Evolutionary conservation across 345 rosid genomes (phyloP), one percentile per base, ranked within the genome.

Genomic region (Gynandropsis gynandra): DNA sequence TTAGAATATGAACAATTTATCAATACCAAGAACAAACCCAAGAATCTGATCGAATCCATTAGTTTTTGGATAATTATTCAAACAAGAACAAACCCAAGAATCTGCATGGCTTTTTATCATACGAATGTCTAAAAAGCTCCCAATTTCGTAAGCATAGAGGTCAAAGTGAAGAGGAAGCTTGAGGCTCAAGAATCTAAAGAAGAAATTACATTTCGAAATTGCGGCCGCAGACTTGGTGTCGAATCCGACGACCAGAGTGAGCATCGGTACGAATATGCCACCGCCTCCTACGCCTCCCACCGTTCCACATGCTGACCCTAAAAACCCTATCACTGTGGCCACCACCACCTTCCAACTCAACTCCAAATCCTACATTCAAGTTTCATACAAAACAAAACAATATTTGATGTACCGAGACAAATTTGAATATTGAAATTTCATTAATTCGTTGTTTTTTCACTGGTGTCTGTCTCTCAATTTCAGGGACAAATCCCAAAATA

Each of bases 211-310:
- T 78, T 89, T 89, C 11, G 97, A 89, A 52, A 89, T 51, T n/a
- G 97, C 96, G 56, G 97, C 97, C 16, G 97, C 96, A 7, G 97
- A 89, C 63, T 89, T 89, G 9, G 97, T 78, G 39, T 89, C 97
- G 12, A 86, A 89, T 7, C 96, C 97, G 14, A 89, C 90, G 14
- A 89, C 53, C 53, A 89, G 70, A 36, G 94, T 89, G 46, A 89
- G 96, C 97, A 86, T 89, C 1, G 97, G 97, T 27, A 89, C 97
- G 29, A 89, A 89, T 42, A 89, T 89, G 54, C 97, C 97, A 33
- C 97, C 97, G 5, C 97, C 97, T 0, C 97, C 97, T 44, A 89
- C 96, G 1, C 97, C 97, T 9, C 97, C 97, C 7, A 89, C 97
- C 0, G 97, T 86, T 8, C 97, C 97, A 58, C 81, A 89, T 0